A percentile compares a stretch with the other conserved stretches of the same genome.
These are phyloP conservation scores for Pneumocystis canis DNA, from an alignment of 1,139 yeast genomes.

Conservation along the genomic window DNA sequence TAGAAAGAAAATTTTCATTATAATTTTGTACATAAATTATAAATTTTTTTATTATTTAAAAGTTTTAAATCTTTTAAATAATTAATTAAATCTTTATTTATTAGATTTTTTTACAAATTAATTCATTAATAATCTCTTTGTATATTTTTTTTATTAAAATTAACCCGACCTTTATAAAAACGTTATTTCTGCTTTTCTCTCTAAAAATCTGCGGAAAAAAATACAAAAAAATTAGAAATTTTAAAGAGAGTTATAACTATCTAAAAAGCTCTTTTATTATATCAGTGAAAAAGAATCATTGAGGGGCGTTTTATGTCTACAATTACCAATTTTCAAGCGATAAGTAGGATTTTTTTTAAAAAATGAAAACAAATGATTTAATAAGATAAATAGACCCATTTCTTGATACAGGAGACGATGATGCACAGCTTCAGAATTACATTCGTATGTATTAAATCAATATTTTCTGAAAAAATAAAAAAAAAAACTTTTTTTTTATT, in stretches of 20 bases:
- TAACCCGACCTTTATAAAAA: no score
- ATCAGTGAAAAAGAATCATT: not conserved
- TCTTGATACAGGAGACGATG: constrained; percentile 99
- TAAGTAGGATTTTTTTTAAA: constrained; percentile 39
- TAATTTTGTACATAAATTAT: no score
- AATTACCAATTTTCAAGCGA: constrained; percentile 63
- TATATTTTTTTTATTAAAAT: not conserved
- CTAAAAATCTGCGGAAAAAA: not conserved
- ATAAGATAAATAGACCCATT: constrained; percentile 53
- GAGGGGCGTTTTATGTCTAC: not conserved
- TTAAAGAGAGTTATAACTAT: not conserved
- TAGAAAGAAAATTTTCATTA: no score
- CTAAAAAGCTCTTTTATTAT: not conserved
- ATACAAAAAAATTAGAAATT: not conserved
- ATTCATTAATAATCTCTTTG: no score
- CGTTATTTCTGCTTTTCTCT: not conserved
- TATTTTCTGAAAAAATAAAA: not conserved
- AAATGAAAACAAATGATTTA: not conserved
- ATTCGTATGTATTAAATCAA: constrained; percentile 42
- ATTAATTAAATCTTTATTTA: no score
- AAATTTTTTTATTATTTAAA: no score
- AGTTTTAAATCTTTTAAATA: no score
- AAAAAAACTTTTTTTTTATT: not conserved
- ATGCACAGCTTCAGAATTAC: constrained; percentile 87
- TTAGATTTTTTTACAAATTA: not conserved